Evolutionary conservation across 108 stramenopile genomes (phyloP), one percentile per base, ranked within the genome.

Genomic region (Cyclostephanos invisitatus): DNA sequence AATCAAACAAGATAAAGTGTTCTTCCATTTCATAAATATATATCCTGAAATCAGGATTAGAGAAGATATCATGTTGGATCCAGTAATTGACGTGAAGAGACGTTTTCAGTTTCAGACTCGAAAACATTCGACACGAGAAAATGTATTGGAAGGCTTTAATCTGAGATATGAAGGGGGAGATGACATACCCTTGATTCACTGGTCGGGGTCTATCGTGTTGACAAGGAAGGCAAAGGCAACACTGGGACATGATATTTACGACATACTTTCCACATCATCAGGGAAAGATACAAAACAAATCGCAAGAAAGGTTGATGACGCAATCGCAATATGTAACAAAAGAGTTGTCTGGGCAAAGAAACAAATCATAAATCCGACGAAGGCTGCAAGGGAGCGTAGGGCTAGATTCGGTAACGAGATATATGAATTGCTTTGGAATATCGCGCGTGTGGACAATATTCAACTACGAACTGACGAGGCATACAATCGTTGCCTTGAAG

Each of bases 391-490:
- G 28, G 70, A 72, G 20, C 49, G 60, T 49, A 72, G 62, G 59
- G 70, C 70, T 36, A 36, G 38, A 10, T 59, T 72, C 2, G 70
- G 70, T 28, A 22, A 53, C 3, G 70, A 72, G 48, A 59, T 72
- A 17, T 72, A 60, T 72, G 70, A 72, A 17, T 35, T 72, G 46
- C 49, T 72, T 14, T 35, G 29, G 3, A 72, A 72, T 62, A 62
- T 72, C 49, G 58, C 25, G 14, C 42, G 35, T 11, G 59, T 62
- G 48, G 60, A 71, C 35, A 46, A 60, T 49, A 40, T 71, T 7
- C n/a, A 61, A 47, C 17, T 9, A 50, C 38, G 46, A 35, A 59
- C 57, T 18, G 70, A 71, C 24, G 59, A 61, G 0, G 70, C 70
- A 25, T 71, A 59, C 48, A 4, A 47, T 36, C 58, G 70, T 21